These are phyloP conservation scores for Beauveria medogensis DNA, from an alignment of 2,329 filamentous ascomycete genomes.

Conservation along the genomic window DNA sequence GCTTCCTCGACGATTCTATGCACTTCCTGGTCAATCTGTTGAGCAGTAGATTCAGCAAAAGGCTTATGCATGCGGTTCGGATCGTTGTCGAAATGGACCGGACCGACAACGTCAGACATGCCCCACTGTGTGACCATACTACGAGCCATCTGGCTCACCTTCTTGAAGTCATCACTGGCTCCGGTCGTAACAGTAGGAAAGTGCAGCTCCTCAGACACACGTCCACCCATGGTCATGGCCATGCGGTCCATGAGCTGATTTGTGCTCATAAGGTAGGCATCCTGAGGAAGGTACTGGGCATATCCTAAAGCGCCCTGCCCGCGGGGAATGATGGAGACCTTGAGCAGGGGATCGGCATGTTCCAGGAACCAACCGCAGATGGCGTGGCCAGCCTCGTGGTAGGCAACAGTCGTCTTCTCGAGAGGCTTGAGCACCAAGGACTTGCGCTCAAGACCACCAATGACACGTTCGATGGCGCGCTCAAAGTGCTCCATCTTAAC, in stretches of 20 bases:
- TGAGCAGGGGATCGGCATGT: conserved; percentile 92
- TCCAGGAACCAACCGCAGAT: conserved; percentile 98
- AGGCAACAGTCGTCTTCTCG: conserved; percentile 93
- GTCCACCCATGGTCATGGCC: conserved; percentile 97
- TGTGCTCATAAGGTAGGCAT: conserved; percentile 92
- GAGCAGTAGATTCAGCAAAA: conserved; percentile 89
- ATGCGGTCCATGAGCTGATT: conserved; percentile 98
- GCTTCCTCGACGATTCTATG: conserved; percentile 86
- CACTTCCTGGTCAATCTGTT: conserved; percentile 86
- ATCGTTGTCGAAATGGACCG: conserved; percentile 81
- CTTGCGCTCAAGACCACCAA: conserved; percentile 95
- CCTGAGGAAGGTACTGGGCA: conserved; percentile 90
- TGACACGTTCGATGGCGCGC: conserved; percentile 92
- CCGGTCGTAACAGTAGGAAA: conserved; percentile 95
- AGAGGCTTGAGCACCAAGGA: conserved; percentile 86
- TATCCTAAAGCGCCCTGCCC: conserved; percentile 91
- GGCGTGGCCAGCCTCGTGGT: conserved; percentile 96
- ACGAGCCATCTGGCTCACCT: conserved; percentile 91
- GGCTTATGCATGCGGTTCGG: conserved; percentile 83
- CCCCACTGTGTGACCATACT: conserved; percentile 99
- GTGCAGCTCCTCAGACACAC: conserved; percentile 91
- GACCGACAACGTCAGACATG: conserved; percentile 91
- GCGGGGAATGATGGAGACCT: conserved; percentile 97
- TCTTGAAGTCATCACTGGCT: conserved; percentile 95
- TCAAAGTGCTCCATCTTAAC: conserved; percentile 92